Evolutionary conservation across 306 rosid genomes (phyloP).

Genomic region (Sicyos baderoa): DNA sequence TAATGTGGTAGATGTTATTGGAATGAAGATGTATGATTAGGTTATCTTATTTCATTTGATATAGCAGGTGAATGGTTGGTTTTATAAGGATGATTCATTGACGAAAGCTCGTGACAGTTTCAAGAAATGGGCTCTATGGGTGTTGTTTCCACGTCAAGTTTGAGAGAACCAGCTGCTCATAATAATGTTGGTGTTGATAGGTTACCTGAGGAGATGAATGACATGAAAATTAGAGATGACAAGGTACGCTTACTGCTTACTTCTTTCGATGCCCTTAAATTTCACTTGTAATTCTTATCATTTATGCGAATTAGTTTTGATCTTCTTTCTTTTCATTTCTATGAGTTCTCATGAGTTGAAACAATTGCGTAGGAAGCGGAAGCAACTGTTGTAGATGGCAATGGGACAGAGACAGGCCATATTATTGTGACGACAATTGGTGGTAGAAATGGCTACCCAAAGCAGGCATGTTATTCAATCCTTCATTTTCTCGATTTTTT

Average conservation of each 20-base stretch:
- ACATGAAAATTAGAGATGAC: constrained; percentile 92
- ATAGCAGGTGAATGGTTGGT: constrained; percentile 49
- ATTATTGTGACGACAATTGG: constrained; percentile 86
- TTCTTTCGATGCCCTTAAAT: background rate
- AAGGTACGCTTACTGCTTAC: constrained; percentile 37
- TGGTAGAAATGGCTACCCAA: constrained; percentile 76
- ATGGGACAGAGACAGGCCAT: constrained; percentile 80
- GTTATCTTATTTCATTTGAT: constrained; percentile 19
- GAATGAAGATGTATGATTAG: background rate
- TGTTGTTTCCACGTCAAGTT: constrained; percentile 61
- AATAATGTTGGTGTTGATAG: constrained; percentile 56
- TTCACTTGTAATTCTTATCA: background rate
- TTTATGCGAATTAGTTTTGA: background rate
- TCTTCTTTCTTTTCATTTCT: background rate
- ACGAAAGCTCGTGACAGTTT: constrained; percentile 21
- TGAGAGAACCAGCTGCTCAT: constrained; percentile 56
- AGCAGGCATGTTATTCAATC: constrained; percentile 43
- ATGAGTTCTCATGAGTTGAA: constrained; percentile 18
- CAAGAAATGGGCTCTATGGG: constrained; percentile 66
- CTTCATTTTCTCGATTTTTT: background rate
- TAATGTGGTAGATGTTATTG: background rate
- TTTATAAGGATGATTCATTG: constrained; percentile 22
- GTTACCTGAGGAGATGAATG: constrained; percentile 93
- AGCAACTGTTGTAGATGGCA: constrained; percentile 68
- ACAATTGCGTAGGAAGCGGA: constrained; percentile 57